phyloP scores from a whole-genome alignment of 2,329 filamentous ascomycete genomes.

The Verticillium isaacii region DNA sequence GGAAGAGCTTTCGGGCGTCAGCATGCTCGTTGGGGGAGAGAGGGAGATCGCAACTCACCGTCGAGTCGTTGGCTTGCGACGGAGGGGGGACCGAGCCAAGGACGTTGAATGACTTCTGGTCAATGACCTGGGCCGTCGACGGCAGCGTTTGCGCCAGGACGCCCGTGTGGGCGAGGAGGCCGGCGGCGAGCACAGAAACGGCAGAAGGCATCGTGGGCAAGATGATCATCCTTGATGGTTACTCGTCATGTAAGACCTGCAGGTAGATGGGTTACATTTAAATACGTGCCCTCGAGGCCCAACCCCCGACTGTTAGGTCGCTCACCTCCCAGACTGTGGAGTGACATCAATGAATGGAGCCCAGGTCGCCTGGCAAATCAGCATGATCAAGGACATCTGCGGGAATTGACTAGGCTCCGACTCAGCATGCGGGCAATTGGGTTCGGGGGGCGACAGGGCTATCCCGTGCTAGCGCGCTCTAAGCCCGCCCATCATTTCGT shows the following conservation, averaged over 20 bases:
- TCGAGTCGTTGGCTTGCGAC: constrained; percentile 27
- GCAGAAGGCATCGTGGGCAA: neutral
- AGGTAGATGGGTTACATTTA: neutral
- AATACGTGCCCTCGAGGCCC: neutral
- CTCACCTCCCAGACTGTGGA: neutral
- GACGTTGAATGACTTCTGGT: constrained; percentile 38
- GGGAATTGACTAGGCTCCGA: neutral
- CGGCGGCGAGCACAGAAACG: constrained; percentile 1
- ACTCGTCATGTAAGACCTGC: neutral
- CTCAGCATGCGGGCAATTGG: neutral
- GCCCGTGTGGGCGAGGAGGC: constrained; percentile 17
- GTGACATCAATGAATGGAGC: neutral
- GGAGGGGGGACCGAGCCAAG: constrained; percentile 32
- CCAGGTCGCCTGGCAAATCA: neutral
- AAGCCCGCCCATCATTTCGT: neutral
- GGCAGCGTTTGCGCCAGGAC: constrained; percentile 3
- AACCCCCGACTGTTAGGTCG: neutral
- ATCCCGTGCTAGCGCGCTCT: neutral
- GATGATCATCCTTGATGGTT: neutral
- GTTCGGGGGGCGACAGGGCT: neutral
- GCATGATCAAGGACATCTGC: neutral
- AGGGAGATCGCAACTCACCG: constrained; percentile 19
- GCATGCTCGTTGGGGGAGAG: neutral
- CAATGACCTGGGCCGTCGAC: constrained; percentile 31
- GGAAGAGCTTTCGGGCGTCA: constrained; percentile 24